phyloP scores from a whole-genome alignment of 495 filamentous ascomycete species.

The Neurospora intermedia region DNA sequence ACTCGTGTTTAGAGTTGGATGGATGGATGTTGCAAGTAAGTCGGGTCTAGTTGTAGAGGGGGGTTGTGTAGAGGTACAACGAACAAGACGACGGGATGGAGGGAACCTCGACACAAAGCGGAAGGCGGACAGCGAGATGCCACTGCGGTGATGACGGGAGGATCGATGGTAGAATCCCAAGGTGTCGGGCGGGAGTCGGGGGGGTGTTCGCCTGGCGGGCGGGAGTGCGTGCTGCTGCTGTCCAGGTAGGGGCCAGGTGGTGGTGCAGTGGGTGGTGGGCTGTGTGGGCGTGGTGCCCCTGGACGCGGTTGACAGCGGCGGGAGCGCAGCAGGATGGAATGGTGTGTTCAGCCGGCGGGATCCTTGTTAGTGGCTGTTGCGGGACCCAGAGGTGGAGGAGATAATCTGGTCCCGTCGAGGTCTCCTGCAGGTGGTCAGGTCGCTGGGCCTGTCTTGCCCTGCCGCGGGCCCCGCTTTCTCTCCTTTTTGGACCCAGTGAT shows the following conservation, averaged over 20 bases:
- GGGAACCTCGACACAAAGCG: neutral
- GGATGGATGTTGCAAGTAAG: neutral
- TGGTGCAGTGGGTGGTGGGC: neutral
- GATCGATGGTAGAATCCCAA: neutral
- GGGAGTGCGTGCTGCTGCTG: neutral
- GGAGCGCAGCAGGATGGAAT: neutral
- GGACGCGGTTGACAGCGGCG: neutral
- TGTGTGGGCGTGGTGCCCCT: neutral
- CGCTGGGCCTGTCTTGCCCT: neutral
- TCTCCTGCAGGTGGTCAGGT: neutral
- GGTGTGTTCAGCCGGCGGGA: neutral
- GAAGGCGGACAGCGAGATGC: neutral
- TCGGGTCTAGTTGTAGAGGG: too few relatives aligned
- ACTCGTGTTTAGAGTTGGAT: neutral
- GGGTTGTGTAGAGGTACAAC: neutral
- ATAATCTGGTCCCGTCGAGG: neutral
- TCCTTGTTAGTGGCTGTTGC: neutral
- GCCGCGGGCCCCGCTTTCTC: neutral
- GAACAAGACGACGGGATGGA: neutral
- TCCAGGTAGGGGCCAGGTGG: neutral
- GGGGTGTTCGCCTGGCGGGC: neutral
- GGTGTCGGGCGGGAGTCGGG: neutral
- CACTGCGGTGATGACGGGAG: neutral
- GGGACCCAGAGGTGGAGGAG: neutral
- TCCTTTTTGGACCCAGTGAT: neutral